Evolutionary conservation across 805 yeast genomes (phyloP), one percentile per base, ranked within the genome.

Genomic region (Saturnispora halmiae): DNA sequence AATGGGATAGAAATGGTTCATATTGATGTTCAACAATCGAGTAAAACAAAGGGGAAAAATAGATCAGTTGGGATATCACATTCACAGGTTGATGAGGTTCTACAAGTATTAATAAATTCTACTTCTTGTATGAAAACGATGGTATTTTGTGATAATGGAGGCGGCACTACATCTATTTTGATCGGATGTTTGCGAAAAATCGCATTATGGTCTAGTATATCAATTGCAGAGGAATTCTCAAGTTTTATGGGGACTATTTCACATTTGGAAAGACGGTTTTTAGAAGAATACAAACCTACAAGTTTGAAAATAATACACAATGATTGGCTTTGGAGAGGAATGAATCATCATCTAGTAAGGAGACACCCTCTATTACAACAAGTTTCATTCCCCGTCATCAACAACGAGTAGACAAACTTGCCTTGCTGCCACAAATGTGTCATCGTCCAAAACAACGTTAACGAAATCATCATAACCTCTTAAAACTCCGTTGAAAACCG

Each of bases 401-500:
- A 39, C 37, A 18, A 39, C 42, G 11, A 39, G 18, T 5, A 31
- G 26, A 28, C 37, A 32, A 13, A 39, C 37, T 20, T 39, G 42
- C 15, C 42, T 19, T 4, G 42, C 26, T 19, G 42, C 42, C 14
- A 39, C 42, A 8, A 39, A 28, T 4, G 42, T 39, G 19, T 32
- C 96, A 51, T 88, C 79, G 51, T 82, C 83, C 39, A 92, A 69
- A 9, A 92, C 94, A 61, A 88, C 77, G 56, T 85, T 92, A 45
- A 92, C 96, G 53, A 81, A 90, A 61, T 92, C 97, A 58, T 92
- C 98, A 60, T 90, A 90, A 1, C 97, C 97, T 22, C 82, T 74
- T 38, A 92, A 67, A 4, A 78, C 84, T 1, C 98, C 98, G n/a
- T 73, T 71, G 57, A 86, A 92, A 58, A 76, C 44, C 70, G 67